Evolutionary conservation across 805 yeast species (phyloP).

Genomic region (Maudiozyma saulgeensis): DNA sequence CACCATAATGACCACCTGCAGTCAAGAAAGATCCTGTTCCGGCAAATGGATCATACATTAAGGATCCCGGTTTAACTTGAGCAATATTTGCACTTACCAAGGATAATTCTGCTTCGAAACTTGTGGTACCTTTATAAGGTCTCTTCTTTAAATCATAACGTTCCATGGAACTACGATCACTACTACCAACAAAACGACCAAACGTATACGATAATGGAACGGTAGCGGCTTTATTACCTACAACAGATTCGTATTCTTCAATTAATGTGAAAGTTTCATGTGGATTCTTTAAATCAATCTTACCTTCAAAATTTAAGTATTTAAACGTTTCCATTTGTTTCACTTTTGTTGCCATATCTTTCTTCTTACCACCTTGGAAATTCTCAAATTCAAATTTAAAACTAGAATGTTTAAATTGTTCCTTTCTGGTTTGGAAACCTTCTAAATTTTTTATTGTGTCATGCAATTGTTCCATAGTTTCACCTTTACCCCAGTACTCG

Average conservation of each 20-base stretch:
- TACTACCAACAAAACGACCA: constrained; percentile 58
- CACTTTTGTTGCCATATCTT: constrained; percentile 33
- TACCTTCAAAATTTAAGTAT: constrained; percentile 66
- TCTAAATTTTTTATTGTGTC: constrained; percentile 29
- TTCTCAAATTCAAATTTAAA: constrained; percentile 81
- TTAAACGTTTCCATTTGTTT: constrained; percentile 61
- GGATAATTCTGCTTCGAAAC: constrained; percentile 90
- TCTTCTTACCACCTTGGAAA: constrained; percentile 55
- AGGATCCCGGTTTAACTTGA: constrained; percentile 52
- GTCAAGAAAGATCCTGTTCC: constrained; percentile 94
- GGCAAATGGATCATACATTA: constrained; percentile 88
- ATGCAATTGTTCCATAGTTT: constrained; percentile 48
- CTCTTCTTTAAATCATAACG: constrained; percentile 72
- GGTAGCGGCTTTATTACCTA: constrained; percentile 33
- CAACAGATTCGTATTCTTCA: constrained; percentile 58
- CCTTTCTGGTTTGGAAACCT: constrained; percentile 11
- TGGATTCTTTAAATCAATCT: constrained; percentile 68
- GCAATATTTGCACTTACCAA: constrained; percentile 82
- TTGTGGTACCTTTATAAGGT: constrained; percentile 88
- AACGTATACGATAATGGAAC: constrained; percentile 55
- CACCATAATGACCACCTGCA: constrained; percentile 81
- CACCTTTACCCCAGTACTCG: constrained; percentile 72
- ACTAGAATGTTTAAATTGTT: constrained; percentile 34
- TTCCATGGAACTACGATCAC: constrained; percentile 63
- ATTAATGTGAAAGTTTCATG: constrained; percentile 60